Percentiles rank a stretch among this genome's conserved stretches.
Conservation (phyloP, 371 early-diverging fungal genomes). For the Nematocida sp. region DNA sequence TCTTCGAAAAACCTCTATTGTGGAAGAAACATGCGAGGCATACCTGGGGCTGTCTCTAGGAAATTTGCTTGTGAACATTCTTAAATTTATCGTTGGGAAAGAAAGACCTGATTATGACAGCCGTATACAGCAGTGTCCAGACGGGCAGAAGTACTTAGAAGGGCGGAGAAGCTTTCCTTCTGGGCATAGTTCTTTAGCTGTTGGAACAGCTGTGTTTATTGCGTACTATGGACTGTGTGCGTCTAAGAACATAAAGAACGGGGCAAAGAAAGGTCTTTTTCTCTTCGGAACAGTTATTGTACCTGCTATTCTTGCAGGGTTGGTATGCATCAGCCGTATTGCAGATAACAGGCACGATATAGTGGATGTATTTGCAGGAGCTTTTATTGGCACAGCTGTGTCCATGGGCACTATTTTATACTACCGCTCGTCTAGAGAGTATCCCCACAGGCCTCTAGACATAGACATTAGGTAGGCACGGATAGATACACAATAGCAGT, state of each 20-base stretch:
- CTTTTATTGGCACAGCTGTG: neutral
- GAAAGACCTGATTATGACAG: constrained; percentile 35
- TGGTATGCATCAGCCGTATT: constrained; percentile 6
- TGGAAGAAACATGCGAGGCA: too few species aligned
- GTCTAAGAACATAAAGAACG: neutral
- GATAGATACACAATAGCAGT: too few species aligned
- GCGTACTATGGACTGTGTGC: neutral
- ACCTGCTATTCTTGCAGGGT: neutral
- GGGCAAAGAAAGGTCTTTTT: neutral
- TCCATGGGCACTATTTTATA: neutral
- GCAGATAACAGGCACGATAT: constrained; percentile 30
- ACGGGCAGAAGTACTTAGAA: neutral
- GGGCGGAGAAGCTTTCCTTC: constrained; percentile 41
- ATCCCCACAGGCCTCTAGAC: too few species aligned
- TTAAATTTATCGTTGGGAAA: constrained; percentile 24
- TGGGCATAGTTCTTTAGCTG: constrained; percentile 18
- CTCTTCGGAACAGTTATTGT: constrained; percentile 5
- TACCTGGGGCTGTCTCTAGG: neutral
- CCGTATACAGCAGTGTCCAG: neutral
- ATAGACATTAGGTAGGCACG: too few species aligned
- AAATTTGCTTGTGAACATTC: neutral
- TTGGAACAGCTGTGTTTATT: constrained; percentile 17
- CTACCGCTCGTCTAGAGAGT: too few species aligned
- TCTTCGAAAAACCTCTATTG: too few species aligned
- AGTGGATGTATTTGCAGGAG: constrained; percentile 22